Conservation (phyloP, 2,329 filamentous ascomycete genomes). For the Fusarium armeniacum region DNA sequence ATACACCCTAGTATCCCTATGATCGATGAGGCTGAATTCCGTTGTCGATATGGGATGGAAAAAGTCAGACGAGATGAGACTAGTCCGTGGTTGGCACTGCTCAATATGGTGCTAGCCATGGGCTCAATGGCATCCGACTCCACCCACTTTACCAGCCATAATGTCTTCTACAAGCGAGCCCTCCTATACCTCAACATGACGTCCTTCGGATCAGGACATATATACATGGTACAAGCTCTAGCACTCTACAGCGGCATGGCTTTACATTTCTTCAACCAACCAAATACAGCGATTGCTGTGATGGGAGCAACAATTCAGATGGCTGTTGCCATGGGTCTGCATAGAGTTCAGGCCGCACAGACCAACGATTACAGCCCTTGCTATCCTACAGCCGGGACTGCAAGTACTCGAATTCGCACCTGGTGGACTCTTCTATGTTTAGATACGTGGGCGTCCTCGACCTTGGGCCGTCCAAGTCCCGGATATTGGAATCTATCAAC, state of each 20-base stretch:
- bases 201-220: constrained; percentile 68
- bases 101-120: constrained; percentile 83
- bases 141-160: constrained; percentile 68
- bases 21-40: constrained; percentile 79
- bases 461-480: constrained; percentile 77
- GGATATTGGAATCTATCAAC: constrained; percentile 74
- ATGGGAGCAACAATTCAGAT: constrained; percentile 79
- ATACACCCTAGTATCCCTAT: constrained; percentile 80
- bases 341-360: constrained; percentile 64
- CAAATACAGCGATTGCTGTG: constrained; percentile 81
- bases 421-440: constrained; percentile 84
- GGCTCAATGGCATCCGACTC: constrained; percentile 78
- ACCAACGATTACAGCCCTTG: constrained; percentile 27
- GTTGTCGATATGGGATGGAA: too few species aligned
- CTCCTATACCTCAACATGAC: constrained; percentile 77
- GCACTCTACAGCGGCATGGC: constrained; percentile 81
- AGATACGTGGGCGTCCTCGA: constrained; percentile 80
- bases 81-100: constrained; percentile 72
- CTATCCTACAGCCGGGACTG: constrained; percentile 61
- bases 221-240: constrained; percentile 79
- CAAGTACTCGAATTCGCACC: constrained; percentile 60
- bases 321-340: constrained; percentile 78
- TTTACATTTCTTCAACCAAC: constrained; percentile 80
- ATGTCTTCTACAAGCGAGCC: constrained; percentile 73
- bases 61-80: too few species aligned